Evolutionary conservation across 768 basidiomycete species (phyloP), one percentile per base, ranked within the genome.

Genomic region (Rubroboletus pulcherrimus): DNA sequence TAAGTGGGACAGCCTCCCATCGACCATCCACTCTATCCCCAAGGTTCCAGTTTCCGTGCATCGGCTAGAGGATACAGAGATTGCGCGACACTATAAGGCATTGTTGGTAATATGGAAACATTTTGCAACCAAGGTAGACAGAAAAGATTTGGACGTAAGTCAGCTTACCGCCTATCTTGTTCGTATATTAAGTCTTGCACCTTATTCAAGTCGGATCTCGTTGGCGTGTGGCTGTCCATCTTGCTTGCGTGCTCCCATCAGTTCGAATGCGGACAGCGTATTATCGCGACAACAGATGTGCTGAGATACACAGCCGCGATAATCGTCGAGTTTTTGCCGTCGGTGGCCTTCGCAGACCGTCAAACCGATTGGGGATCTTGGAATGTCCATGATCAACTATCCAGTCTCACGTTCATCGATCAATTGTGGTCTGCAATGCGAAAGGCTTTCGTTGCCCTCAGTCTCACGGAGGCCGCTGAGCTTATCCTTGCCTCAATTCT

Each of bases 141-240:
- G 42, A 51, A 54, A 52, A 38, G 56, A 60, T 7, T 26, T 62
- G 37, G 62, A 64, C 21, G 76, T 75, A 29, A 61, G 68, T 65
- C 49, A 41, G 7, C 53, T 53, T 34, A 31, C 30, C 33, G 21
- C 46, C 33, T 42, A 14, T n/a, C 30, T 37, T 41, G 24, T 45
- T 48, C 49, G 33, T 46, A 26, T 40, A 49, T 55, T 58, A 21
- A 61, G 21, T 48, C 10, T 8, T 58, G 33, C 44, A 37, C 43
- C 12, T 54, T 24, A 29, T 29, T 46, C 31, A 58, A 82, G 81
- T 57, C 66, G 14, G 67, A 68, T 41, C 67, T 83, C 26, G 44
- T 81, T 5, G 64, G 71, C 41, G 67, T 75, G 1, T 87, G 86
- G 86, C 75, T 81, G 57, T 76, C 79, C 0, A 73, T 87, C 17